phyloP scores from a whole-genome alignment of 768 basidiomycete species.

The Pleurotus djamor region DNA sequence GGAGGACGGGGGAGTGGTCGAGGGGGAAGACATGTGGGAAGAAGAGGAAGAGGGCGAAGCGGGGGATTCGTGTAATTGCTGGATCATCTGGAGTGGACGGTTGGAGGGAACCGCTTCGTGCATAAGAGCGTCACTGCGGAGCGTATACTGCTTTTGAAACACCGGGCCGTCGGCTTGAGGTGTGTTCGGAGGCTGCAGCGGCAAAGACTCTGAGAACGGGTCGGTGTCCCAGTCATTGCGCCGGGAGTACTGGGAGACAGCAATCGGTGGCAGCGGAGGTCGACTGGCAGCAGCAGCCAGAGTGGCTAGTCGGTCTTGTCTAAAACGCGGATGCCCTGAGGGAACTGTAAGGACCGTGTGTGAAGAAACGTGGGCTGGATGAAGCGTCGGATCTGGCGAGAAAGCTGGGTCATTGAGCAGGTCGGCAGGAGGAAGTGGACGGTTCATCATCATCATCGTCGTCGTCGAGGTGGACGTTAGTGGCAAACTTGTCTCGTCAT shows the following conservation, averaged over 20 bases:
- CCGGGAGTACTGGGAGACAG: not conserved
- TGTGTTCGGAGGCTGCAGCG: slow-evolving; percentile 7
- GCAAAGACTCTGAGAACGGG: not conserved
- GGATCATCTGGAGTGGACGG: not conserved
- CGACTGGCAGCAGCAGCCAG: not conserved
- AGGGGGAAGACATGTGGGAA: not conserved
- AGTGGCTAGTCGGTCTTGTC: not conserved
- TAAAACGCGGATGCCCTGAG: not conserved
- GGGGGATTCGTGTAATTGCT: not conserved
- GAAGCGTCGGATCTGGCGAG: slow-evolving; percentile 49
- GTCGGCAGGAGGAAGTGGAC: slow-evolving; percentile 19
- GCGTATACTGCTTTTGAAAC: not conserved
- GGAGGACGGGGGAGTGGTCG: slow-evolving; percentile 4
- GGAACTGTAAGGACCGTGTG: not conserved
- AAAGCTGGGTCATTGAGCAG: slow-evolving; percentile 56
- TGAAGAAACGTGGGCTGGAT: slow-evolving; percentile 27
- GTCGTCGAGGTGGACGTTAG: slow-evolving; percentile 2
- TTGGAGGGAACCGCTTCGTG: not conserved
- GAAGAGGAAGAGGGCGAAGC: not conserved
- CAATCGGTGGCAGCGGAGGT: slow-evolving; percentile 4
- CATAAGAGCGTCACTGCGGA: slow-evolving; percentile 4
- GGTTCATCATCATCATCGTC: slow-evolving; percentile 9
- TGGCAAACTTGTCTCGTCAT: not conserved
- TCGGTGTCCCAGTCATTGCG: not conserved
- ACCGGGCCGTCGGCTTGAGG: slow-evolving; percentile 7